These are phyloP conservation scores for Boletus barrowsii DNA, from an alignment of 768 basidiomycete species.

Conservation along the genomic window DNA sequence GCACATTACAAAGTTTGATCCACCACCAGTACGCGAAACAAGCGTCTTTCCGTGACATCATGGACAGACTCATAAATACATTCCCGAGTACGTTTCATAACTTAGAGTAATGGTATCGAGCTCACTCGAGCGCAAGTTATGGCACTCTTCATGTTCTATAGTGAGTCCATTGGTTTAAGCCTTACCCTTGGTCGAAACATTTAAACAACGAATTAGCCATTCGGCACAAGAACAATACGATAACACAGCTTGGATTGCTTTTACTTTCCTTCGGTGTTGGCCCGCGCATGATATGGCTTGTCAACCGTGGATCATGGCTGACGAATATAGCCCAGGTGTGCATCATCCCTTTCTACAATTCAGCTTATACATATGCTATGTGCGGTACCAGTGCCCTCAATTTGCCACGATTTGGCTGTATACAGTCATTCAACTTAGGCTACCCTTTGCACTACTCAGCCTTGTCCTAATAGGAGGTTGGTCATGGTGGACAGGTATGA, in stretches of 20 bases:
- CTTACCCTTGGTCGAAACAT: background rate
- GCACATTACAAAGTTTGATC: constrained; percentile 55
- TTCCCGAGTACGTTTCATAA: constrained; percentile 62
- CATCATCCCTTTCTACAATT: background rate
- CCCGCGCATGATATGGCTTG: constrained; percentile 63
- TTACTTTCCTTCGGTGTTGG: constrained; percentile 55
- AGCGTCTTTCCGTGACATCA: constrained; percentile 45
- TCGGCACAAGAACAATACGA: constrained; percentile 56
- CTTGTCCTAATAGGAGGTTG: constrained; percentile 52
- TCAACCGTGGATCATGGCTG: constrained; percentile 68
- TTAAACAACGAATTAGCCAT: constrained; percentile 38
- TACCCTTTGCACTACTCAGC: constrained; percentile 58
- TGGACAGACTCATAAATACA: constrained; percentile 58
- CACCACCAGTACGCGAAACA: constrained; percentile 74
- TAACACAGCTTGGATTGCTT: constrained; percentile 58
- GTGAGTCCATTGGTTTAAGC: constrained; percentile 12
- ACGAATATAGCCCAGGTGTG: constrained; percentile 72
- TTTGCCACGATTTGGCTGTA: constrained; percentile 80
- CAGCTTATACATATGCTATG: background rate
- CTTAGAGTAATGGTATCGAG: background rate
- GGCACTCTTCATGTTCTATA: constrained; percentile 55
- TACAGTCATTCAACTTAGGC: constrained; percentile 63
- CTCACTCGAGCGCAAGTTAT: constrained; percentile 48
- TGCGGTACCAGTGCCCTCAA: constrained; percentile 59
- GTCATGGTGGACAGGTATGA: constrained; percentile 62